These are phyloP conservation scores for Coemansia sp. DNA, from an alignment of 192 early-diverging fungal species.

Conservation along the genomic window DNA sequence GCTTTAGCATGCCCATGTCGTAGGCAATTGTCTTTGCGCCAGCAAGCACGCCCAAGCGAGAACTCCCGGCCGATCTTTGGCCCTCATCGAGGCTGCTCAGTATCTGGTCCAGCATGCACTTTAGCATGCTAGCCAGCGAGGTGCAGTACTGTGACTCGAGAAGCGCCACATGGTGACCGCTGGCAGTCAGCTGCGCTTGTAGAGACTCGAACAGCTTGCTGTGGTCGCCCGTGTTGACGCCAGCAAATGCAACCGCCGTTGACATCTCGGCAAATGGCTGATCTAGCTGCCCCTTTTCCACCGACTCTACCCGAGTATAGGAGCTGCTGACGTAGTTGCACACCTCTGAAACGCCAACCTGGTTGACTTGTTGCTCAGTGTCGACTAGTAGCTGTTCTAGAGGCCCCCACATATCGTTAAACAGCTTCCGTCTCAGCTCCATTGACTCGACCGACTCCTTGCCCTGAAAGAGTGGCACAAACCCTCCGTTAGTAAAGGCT, in stretches of 20 bases:
- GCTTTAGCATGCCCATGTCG: conserved; percentile 68
- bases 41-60: conserved; percentile 24
- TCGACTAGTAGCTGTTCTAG: conserved; percentile 45
- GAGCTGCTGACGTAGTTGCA: conserved; percentile 64
- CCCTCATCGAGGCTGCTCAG: conserved; percentile 18
- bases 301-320: conserved; percentile 45
- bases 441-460: conserved; percentile 60
- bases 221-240: conserved; percentile 77
- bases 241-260: conserved; percentile 73
- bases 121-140: conserved; percentile 63
- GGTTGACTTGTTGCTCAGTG: conserved; percentile 60
- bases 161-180: conserved; percentile 60
- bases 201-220: conserved; percentile 71
- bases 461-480: conserved; percentile 63
- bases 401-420: conserved; percentile 59
- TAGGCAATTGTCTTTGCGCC: conserved; percentile 55
- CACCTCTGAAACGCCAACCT: conserved; percentile 59
- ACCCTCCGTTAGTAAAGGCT: conserved; percentile 53
- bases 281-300: conserved; percentile 43
- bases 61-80: conserved; percentile 11
- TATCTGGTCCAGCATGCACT: conserved; percentile 73
- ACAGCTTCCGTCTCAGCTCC: conserved; percentile 54
- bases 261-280: conserved; percentile 70
- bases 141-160: conserved; percentile 73
- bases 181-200: conserved; percentile 39